Base-by-base conservation (phyloP, 2,329 filamentous ascomycete genomes). In the Simplicillium aogashimaense region DNA sequence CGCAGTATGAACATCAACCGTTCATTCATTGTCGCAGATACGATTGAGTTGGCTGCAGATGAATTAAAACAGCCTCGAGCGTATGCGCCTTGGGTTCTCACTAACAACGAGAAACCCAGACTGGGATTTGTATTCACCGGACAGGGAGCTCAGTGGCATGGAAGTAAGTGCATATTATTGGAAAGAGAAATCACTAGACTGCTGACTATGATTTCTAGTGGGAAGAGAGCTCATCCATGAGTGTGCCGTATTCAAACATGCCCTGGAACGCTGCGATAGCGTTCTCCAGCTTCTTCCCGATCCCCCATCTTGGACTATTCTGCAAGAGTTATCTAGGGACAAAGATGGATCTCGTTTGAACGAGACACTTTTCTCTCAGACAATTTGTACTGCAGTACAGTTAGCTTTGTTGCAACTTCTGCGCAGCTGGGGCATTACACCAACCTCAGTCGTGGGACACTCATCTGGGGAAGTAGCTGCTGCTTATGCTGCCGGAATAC, bases 61-160 rank as follows among this genome's bases (percentile, higher is more conserved):
- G 20, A 25, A 5, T 9, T 25, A 6, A 5, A 25, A 25, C 20
- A 25, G 20, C 20, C 20, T 25, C 20, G 20, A 5, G 9, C 16
- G 42, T 39, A 42, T 6, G 46, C 51, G 2, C 45, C 49, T 9
- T 50, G 48, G 44, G 48, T 43, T 13, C 43, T 41, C n/a, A 40
- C 43, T 31, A 38, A 44, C 35, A 45, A 48, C 31, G 35, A 35
- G 4, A 31, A 38, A 5, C 50, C 51, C 6, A 32, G 44, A 13
- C 38, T 53, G 16, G 49, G 45, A 13, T 49, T 52, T 36, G 41
- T 55, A 20, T 55, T 55, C 30, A 53, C 52, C 12, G 51, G 51
- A 1, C 51, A 55, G 38, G 51, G 52, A 8, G 51, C 52, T 3
- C 52, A 53, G 11, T 32, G 30, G 30, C 15, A 32, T 12, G 30